Conservation (phyloP, 129 eudicot genomes). For the Tagetes erecta region DNA sequence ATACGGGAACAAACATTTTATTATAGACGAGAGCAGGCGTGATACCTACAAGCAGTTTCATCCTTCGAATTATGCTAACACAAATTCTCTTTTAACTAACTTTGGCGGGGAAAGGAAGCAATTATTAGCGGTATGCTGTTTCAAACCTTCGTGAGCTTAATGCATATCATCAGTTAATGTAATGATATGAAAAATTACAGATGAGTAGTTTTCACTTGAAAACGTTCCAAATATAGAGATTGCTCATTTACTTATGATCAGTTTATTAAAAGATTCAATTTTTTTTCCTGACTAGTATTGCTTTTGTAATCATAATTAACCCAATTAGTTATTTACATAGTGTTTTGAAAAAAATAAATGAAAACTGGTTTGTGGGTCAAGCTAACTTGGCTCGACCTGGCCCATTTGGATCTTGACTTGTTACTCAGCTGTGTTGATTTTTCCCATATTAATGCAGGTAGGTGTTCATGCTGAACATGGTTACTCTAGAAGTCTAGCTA, state of each 20-base stretch:
- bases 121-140: constrained; percentile 58
- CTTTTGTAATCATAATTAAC: not conserved
- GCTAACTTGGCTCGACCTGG: not conserved
- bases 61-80: constrained; percentile 38
- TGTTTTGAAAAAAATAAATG: not conserved
- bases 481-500: constrained; percentile 85
- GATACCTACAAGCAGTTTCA: constrained; percentile 68
- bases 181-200: not conserved
- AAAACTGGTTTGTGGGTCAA: not conserved
- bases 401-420: not conserved
- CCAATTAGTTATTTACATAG: not conserved
- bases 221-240: not conserved
- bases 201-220: not conserved
- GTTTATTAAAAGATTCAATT: not conserved
- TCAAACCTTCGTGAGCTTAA: not conserved
- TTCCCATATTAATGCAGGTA: constrained; percentile 44
- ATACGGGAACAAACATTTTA: constrained; percentile 68
- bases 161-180: constrained; percentile 1
- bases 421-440: not conserved
- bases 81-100: constrained; percentile 46
- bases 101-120: constrained; percentile 64
- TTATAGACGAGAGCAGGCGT: constrained; percentile 77
- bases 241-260: not conserved
- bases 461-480: constrained; percentile 69
- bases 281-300: not conserved